These are phyloP conservation scores for Ustilago cynodontis DNA, from an alignment of 1,284 basidiomycete species.

Conservation along the genomic window DNA sequence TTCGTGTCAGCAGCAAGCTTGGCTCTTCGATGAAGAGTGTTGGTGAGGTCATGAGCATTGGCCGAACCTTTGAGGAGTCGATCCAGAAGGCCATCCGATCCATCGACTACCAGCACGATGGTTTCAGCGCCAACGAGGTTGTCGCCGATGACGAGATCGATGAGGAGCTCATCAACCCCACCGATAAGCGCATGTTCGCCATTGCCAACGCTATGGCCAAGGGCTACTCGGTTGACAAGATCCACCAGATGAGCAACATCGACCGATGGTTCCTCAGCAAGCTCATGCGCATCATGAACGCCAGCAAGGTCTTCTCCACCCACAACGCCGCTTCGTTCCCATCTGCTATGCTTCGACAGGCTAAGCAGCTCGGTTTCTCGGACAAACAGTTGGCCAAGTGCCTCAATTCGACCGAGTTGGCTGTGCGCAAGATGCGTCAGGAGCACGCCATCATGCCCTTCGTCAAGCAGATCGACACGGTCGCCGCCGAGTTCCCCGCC, in stretches of 20 bases:
- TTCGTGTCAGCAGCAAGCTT: slow-evolving; percentile 67
- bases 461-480: slow-evolving; percentile 98
- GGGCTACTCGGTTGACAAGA: slow-evolving; percentile 93
- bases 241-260: slow-evolving; percentile 96
- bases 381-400: slow-evolving; percentile 87
- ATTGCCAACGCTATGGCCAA: slow-evolving; percentile 87
- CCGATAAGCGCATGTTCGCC: slow-evolving; percentile 91
- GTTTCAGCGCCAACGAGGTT: slow-evolving; percentile 89
- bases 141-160: slow-evolving; percentile 80
- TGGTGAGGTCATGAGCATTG: slow-evolving; percentile 99
- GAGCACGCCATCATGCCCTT: slow-evolving; percentile 87
- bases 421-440: slow-evolving; percentile 85
- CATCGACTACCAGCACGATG: slow-evolving; percentile 93
- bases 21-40: slow-evolving; percentile 85
- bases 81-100: slow-evolving; percentile 97
- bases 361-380: slow-evolving; percentile 96
- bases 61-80: slow-evolving; percentile 96
- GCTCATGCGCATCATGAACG: slow-evolving; percentile 73
- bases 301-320: slow-evolving; percentile 72
- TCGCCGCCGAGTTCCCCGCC: slow-evolving; percentile 97
- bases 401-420: slow-evolving; percentile 87
- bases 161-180: slow-evolving; percentile 86
- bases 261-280: slow-evolving; percentile 98
- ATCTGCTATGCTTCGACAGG: slow-evolving; percentile 79
- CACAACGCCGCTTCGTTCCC: slow-evolving; percentile 80